These are phyloP conservation scores for Botrytis hyacinthi DNA, from an alignment of 2,329 filamentous ascomycete species.

Conservation along the genomic window DNA sequence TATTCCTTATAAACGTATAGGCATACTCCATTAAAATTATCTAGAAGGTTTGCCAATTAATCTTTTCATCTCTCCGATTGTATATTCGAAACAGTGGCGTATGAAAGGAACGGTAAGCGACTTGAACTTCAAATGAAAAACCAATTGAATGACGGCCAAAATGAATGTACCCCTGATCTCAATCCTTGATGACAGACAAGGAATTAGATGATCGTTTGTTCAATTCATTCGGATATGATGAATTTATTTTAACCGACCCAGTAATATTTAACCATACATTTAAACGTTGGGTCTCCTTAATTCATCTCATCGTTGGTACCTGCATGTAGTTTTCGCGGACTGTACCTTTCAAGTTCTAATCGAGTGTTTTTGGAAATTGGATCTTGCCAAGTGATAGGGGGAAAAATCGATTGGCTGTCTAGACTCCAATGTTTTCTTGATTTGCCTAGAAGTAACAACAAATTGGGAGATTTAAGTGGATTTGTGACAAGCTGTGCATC, in stretches of 20 bases:
- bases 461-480: conserved; percentile 4
- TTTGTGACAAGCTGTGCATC: not conserved
- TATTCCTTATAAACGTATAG: conserved; percentile 10
- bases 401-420: not conserved
- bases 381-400: not conserved
- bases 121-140: not conserved
- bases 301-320: not conserved
- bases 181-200: conserved; percentile 6
- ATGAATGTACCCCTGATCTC: not conserved
- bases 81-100: conserved; percentile 20
- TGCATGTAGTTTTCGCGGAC: not conserved
- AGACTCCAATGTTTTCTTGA: not conserved
- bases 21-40: not conserved
- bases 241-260: not conserved
- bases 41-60: not conserved
- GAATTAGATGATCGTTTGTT: conserved; percentile 5
- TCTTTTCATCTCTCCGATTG: conserved; percentile 7
- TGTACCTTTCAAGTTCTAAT: not conserved
- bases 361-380: conserved; percentile 5
- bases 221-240: conserved; percentile 2
- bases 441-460: too few species aligned
- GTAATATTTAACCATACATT: not conserved
- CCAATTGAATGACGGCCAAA: not conserved
- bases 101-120: conserved; percentile 10
- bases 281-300: conserved; percentile 5